phyloP scores from a whole-genome alignment of 495 filamentous ascomycete species.

The Trichoderma erinaceum region DNA sequence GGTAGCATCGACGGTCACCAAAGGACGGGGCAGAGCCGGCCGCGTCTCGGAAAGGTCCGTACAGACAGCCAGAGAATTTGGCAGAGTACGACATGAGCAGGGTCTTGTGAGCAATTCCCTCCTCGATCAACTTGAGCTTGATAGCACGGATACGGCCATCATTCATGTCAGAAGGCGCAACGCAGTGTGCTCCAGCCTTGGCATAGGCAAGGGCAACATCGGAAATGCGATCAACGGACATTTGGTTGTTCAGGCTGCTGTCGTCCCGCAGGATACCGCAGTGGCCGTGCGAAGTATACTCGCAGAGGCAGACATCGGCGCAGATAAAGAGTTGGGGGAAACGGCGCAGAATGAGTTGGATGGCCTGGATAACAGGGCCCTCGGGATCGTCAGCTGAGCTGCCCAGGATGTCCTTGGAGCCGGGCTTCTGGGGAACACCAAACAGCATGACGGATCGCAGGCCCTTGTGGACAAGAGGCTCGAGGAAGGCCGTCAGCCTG shows the following conservation, averaged over 20 bases:
- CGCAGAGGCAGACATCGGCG: slow-evolving; percentile 92
- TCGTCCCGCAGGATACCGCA: slow-evolving; percentile 93
- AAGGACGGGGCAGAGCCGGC: slow-evolving; percentile 89
- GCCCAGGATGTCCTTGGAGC: slow-evolving; percentile 82
- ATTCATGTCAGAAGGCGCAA: slow-evolving; percentile 98
- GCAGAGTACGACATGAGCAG: slow-evolving; percentile 96
- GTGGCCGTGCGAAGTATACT: slow-evolving; percentile 98
- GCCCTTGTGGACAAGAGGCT: slow-evolving; percentile 80
- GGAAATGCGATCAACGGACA: slow-evolving; percentile 87
- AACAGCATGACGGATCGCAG: slow-evolving; percentile 91
- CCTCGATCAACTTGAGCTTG: slow-evolving; percentile 90
- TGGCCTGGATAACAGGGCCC: slow-evolving; percentile 82
- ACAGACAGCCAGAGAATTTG: slow-evolving; percentile 93
- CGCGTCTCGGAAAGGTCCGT: slow-evolving; percentile 95
- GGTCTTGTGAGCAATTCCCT: slow-evolving; percentile 79
- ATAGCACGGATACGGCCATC: slow-evolving; percentile 94
- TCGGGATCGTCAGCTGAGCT: slow-evolving; percentile 90
- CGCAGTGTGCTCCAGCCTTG: slow-evolving; percentile 87
- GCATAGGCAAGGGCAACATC: slow-evolving; percentile 93
- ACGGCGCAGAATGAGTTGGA: slow-evolving; percentile 69
- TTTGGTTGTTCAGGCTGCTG: slow-evolving; percentile 81
- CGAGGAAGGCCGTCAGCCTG: slow-evolving; percentile 73
- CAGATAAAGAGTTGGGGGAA: slow-evolving; percentile 89
- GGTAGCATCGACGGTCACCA: slow-evolving; percentile 93
- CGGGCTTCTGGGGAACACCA: slow-evolving; percentile 75